A percentile compares a stretch with the other conserved stretches of the same genome.
phyloP scores from a whole-genome alignment of 768 basidiomycete genomes.

The Suillus plorans region DNA sequence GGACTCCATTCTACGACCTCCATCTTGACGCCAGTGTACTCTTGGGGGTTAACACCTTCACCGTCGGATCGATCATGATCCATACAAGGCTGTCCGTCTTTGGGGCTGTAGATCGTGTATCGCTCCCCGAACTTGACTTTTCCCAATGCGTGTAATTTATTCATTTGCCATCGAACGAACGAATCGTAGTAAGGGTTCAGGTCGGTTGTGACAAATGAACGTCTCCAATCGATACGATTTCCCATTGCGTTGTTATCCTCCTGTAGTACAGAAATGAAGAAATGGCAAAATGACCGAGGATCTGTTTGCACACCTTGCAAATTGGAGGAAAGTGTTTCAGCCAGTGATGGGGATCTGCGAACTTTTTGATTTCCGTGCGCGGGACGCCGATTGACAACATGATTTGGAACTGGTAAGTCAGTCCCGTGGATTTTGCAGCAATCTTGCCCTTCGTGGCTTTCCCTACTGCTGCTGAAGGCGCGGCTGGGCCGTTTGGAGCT shows the following conservation, averaged over 20 bases:
- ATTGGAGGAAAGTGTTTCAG: constrained; percentile 94
- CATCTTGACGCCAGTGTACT: constrained; percentile 95
- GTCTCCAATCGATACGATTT: constrained; percentile 97
- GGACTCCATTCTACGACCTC: constrained; percentile 84
- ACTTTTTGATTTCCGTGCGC: constrained; percentile 87
- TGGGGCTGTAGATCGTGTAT: constrained; percentile 97
- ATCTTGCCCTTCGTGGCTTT: constrained; percentile 98
- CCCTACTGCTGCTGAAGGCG: constrained; percentile 48
- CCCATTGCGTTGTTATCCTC: constrained; percentile 83
- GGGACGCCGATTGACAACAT: constrained; percentile 94
- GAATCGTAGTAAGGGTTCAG: constrained; percentile 96
- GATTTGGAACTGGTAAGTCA: constrained; percentile 98
- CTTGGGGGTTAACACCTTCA: constrained; percentile 92
- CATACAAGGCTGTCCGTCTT: constrained; percentile 99
- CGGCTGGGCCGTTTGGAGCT: constrained; percentile 40
- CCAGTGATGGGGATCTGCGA: constrained; percentile 96
- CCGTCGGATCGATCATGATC: constrained; percentile 97
- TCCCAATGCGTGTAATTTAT: constrained; percentile 80
- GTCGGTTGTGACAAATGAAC: constrained; percentile 91
- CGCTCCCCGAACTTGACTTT: constrained; percentile 99
- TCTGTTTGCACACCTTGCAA: constrained; percentile 59
- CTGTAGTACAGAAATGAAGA: constrained; percentile 25
- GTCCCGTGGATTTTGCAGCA: constrained; percentile 87
- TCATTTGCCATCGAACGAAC: constrained; percentile 98
- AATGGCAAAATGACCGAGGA: not conserved